A percentile compares a stretch with the other conserved stretches of the same genome.
phyloP scores from a whole-genome alignment of 2,329 filamentous ascomycete genomes.

The Purpureocillium lavendulum region DNA sequence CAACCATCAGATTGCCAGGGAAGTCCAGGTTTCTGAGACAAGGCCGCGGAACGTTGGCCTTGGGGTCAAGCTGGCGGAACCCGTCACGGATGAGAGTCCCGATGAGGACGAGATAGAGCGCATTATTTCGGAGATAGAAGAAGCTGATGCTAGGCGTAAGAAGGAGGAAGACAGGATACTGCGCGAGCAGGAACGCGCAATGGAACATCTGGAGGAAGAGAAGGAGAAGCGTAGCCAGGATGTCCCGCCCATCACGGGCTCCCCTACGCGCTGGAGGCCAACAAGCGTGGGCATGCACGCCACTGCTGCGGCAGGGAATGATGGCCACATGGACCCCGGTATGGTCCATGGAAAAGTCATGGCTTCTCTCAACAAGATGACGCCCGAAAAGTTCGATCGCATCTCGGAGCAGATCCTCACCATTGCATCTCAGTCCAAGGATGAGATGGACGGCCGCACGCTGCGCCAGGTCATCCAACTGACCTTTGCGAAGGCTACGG shows the following conservation, averaged over 20 bases:
- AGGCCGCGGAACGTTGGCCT: too few species aligned
- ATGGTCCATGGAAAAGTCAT: conserved; percentile 99
- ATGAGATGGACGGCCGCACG: conserved; percentile 88
- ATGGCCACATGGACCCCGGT: conserved; percentile 69
- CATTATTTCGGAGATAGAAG: conserved; percentile 55
- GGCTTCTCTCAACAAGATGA: conserved; percentile 99
- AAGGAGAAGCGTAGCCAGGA: conserved; percentile 61
- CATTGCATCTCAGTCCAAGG: conserved; percentile 91
- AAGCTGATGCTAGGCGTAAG: conserved; percentile 42
- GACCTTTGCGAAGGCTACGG: conserved; percentile 97
- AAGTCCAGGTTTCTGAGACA: too few species aligned
- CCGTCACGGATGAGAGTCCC: conserved; percentile 24
- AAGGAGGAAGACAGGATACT: conserved; percentile 52
- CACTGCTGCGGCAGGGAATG: conserved; percentile 25
- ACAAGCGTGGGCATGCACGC: conserved; percentile 50
- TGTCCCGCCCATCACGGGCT: conserved; percentile 67
- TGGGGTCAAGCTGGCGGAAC: conserved; percentile 17
- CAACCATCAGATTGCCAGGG: too few species aligned
- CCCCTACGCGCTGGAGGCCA: conserved; percentile 83
- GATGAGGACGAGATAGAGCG: conserved; percentile 53
- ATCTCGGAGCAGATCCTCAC: conserved; percentile 87
- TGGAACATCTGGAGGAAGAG: conserved; percentile 65
- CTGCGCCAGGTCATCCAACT: conserved; percentile 97
- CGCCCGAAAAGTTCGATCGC: conserved; percentile 95
- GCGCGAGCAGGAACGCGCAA: conserved; percentile 63